A percentile compares a stretch with the other conserved stretches of the same genome.
Evolutionary conservation across 805 yeast genomes (phyloP).

Genomic region (Pichia occidentalis): DNA sequence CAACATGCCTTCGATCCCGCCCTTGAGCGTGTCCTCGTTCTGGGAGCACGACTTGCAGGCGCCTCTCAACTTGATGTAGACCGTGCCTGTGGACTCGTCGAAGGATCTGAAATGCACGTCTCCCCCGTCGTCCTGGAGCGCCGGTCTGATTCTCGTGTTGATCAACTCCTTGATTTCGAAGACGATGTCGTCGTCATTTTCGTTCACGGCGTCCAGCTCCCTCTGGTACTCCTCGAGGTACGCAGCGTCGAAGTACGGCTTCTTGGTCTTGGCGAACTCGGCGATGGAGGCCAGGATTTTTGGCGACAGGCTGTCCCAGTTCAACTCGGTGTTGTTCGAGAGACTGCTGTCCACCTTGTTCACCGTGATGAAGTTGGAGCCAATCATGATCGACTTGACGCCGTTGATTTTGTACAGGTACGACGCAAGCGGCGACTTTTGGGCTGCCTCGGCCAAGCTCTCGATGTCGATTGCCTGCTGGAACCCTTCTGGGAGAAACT

Average conservation of each 20-base stretch:
- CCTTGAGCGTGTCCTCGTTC: constrained; percentile 57
- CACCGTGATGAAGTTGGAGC: constrained; percentile 66
- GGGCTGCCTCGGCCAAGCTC: constrained; percentile 45
- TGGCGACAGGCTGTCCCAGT: constrained; percentile 27
- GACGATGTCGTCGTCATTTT: constrained; percentile 61
- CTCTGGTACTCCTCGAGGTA: constrained; percentile 20
- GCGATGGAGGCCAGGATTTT: constrained; percentile 23
- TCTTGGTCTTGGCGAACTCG: constrained; percentile 22
- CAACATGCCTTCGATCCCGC: constrained; percentile 66
- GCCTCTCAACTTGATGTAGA: constrained; percentile 53
- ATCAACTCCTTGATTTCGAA: constrained; percentile 64
- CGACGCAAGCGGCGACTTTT: constrained; percentile 57
- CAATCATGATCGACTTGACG: constrained; percentile 67
- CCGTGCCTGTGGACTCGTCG: constrained; percentile 50
- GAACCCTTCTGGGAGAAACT: constrained; percentile 39
- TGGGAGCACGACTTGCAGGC: constrained; percentile 72
- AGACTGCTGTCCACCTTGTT: constrained; percentile 41
- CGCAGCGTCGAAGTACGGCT: constrained; percentile 22
- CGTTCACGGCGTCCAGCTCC: constrained; percentile 31
- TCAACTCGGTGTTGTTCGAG: constrained; percentile 29
- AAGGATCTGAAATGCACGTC: constrained; percentile 62
- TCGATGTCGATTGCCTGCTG: constrained; percentile 46
- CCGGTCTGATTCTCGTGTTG: constrained; percentile 66
- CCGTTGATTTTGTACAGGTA: constrained; percentile 54
- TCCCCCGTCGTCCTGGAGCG: constrained; percentile 72